Evolutionary conservation across 2,329 filamentous ascomycete genomes (phyloP).

Genomic region (Sarocladium kiliense): DNA sequence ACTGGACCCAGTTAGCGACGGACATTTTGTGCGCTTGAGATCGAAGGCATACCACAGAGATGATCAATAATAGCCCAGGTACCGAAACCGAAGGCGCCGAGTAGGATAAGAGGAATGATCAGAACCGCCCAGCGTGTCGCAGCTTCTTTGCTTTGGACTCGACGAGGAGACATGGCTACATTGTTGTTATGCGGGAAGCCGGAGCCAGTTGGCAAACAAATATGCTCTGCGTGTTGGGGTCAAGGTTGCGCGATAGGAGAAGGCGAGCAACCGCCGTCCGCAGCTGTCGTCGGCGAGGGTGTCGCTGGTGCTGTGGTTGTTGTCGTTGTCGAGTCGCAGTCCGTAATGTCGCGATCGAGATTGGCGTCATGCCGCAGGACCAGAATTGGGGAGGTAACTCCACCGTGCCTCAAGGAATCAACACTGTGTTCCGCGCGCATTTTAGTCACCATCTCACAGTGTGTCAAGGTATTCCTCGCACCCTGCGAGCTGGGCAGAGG

Average conservation of each 20-base stretch:
- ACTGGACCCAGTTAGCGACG: constrained; percentile 40
- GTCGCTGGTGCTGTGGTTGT: neutral
- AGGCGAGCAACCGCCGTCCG: neutral
- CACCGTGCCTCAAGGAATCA: too few relatives aligned
- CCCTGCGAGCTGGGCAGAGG: too few relatives aligned
- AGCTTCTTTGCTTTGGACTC: constrained; percentile 19
- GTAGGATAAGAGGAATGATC: constrained; percentile 64
- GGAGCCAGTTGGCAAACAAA: neutral
- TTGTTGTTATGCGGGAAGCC: constrained; percentile 16
- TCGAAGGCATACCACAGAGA: constrained; percentile 56
- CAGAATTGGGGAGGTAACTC: neutral
- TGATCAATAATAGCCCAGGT: constrained; percentile 66
- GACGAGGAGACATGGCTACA: constrained; percentile 25
- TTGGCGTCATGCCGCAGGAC: neutral
- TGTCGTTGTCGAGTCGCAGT: neutral
- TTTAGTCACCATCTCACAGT: too few relatives aligned
- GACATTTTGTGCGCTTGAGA: constrained; percentile 1
- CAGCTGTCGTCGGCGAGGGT: neutral
- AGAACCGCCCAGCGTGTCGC: constrained; percentile 35
- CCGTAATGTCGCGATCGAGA: neutral
- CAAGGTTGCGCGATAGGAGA: neutral
- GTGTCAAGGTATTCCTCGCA: too few relatives aligned
- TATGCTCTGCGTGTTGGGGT: neutral
- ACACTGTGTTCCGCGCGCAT: too few relatives aligned
- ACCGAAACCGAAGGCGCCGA: constrained; percentile 61